Evolutionary conservation across 1,284 basidiomycete genomes (phyloP).

Genomic region (Marasmius fiardii): DNA sequence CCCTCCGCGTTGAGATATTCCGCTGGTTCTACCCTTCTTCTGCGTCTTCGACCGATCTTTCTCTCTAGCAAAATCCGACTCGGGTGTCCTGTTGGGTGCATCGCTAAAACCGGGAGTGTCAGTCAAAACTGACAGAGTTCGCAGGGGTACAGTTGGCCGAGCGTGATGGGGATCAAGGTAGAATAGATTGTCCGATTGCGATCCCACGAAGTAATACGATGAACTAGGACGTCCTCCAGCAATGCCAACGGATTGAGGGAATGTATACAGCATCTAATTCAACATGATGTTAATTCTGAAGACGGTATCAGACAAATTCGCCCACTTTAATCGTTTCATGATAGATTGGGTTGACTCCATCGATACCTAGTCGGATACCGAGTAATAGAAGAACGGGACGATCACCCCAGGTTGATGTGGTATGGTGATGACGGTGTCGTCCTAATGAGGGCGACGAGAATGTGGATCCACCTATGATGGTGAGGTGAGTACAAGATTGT

Average conservation of each 20-base stretch:
- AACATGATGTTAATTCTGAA: constrained; percentile 3
- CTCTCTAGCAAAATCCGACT: neutral
- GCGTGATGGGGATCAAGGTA: constrained; percentile 97
- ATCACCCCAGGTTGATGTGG: constrained; percentile 63
- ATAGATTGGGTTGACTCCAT: constrained; percentile 94
- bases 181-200: constrained; percentile 86
- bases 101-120: neutral
- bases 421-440: neutral
- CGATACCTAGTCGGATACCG: constrained; percentile 84
- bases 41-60: neutral
- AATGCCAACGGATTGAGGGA: constrained; percentile 95
- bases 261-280: constrained; percentile 77
- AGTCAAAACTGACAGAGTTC: constrained; percentile 38
- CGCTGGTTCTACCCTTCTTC: constrained; percentile 3
- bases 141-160: constrained; percentile 76
- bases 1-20: neutral
- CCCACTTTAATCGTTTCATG: constrained; percentile 89
- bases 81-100: neutral
- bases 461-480: neutral
- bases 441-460: neutral
- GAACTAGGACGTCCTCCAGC: constrained; percentile 94
- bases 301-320: constrained; percentile 5
- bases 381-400: constrained; percentile 86
- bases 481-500: neutral
- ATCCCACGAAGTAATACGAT: constrained; percentile 96